Conservation (phyloP, 2,329 filamentous ascomycete species). For the Blumeriella jaapii region DNA sequence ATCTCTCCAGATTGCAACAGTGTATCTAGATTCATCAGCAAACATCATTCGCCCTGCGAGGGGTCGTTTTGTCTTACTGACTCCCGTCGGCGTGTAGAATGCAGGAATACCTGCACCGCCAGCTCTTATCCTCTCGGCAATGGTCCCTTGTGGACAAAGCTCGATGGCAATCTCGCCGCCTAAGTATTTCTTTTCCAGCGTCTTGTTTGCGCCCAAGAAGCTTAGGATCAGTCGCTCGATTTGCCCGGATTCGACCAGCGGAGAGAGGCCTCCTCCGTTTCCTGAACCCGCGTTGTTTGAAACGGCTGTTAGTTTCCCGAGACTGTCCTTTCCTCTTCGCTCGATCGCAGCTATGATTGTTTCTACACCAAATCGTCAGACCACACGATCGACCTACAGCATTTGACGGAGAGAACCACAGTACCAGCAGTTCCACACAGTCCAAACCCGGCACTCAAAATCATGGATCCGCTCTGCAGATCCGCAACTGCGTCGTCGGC, state of each 20-base stretch:
- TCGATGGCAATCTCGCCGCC: constrained; percentile 65
- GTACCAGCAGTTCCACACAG: constrained; percentile 63
- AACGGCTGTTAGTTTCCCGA: constrained; percentile 55
- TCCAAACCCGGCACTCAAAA: constrained; percentile 73
- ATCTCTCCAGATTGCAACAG: constrained; percentile 58
- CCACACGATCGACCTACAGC: too few species aligned
- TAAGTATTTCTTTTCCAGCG: constrained; percentile 62
- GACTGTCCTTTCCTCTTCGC: constrained; percentile 41
- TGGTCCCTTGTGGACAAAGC: constrained; percentile 64
- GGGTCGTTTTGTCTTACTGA: constrained; percentile 46
- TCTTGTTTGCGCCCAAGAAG: constrained; percentile 69
- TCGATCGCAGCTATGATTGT: constrained; percentile 61
- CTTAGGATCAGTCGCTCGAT: constrained; percentile 62
- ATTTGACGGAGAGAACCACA: too few species aligned
- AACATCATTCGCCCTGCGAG: not conserved
- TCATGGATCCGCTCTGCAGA: constrained; percentile 46
- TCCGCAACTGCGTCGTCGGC: constrained; percentile 23
- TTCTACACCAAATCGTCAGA: constrained; percentile 40
- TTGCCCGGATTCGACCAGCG: constrained; percentile 57
- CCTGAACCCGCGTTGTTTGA: constrained; percentile 72
- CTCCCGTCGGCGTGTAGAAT: constrained; percentile 69
- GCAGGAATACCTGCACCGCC: constrained; percentile 69
- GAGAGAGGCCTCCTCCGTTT: constrained; percentile 55
- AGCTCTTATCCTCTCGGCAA: constrained; percentile 61
- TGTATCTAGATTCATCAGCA: constrained; percentile 35